These are phyloP conservation scores for Russula olivacea DNA, from an alignment of 768 basidiomycete genomes.

Conservation along the genomic window DNA sequence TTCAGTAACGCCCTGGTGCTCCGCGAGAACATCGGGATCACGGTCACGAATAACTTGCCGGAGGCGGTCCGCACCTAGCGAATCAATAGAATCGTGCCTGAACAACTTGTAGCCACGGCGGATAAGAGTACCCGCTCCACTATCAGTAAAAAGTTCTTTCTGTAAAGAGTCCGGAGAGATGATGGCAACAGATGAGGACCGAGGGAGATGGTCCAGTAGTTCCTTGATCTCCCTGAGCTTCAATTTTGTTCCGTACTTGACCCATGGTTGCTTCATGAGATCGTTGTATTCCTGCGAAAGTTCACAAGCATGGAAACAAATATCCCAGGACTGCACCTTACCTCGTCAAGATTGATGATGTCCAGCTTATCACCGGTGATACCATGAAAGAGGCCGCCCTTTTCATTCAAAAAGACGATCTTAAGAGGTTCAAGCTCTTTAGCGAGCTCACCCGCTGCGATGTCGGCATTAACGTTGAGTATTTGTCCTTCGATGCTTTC, in stretches of 20 bases:
- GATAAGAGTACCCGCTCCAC: slow-evolving; percentile 95
- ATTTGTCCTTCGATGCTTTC: slow-evolving; percentile 97
- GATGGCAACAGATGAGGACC: slow-evolving; percentile 96
- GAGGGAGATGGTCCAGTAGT: slow-evolving; percentile 94
- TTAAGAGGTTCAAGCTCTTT: slow-evolving; percentile 98
- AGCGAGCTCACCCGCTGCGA: slow-evolving; percentile 95
- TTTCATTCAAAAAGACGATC: slow-evolving; percentile 97
- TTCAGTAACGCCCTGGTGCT: slow-evolving; percentile 79
- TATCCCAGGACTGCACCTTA: slow-evolving; percentile 30
- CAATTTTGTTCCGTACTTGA: slow-evolving; percentile 98
- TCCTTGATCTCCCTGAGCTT: slow-evolving; percentile 99
- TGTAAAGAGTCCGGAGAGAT: slow-evolving; percentile 90
- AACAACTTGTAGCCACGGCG: slow-evolving; percentile 97
- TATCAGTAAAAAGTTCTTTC: slow-evolving; percentile 98
- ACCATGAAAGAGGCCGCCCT: slow-evolving; percentile 97
- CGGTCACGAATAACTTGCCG: slow-evolving; percentile 94
- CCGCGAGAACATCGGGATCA: slow-evolving; percentile 84
- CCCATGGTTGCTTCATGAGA: slow-evolving; percentile 98
- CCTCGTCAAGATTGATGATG: slow-evolving; percentile 97
- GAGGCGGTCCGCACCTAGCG: slow-evolving; percentile 88
- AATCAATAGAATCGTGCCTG: slow-evolving; percentile 76
- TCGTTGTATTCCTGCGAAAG: slow-evolving; percentile 77
- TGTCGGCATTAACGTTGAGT: slow-evolving; percentile 97
- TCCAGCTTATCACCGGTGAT: slow-evolving; percentile 94
- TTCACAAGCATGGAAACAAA: neutral